A percentile compares a stretch with the other conserved stretches of the same genome.
phyloP scores from a whole-genome alignment of 345 rosid species.

The Salix dunnii region DNA sequence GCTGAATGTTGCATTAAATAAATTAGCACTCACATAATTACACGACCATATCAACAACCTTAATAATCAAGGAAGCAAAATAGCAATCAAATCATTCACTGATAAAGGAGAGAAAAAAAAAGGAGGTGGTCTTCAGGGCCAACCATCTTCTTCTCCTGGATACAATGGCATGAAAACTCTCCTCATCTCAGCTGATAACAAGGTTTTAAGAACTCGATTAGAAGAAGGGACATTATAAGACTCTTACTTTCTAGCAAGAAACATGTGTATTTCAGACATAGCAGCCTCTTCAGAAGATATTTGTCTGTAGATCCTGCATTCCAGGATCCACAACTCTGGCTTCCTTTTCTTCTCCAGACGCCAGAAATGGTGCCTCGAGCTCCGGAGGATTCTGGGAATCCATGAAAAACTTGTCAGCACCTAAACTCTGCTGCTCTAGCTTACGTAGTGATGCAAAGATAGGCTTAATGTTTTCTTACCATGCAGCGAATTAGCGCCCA shows the following conservation, averaged over 20 bases:
- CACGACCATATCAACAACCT: too few species aligned
- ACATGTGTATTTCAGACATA: neutral
- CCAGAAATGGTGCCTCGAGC: conserved; percentile 61
- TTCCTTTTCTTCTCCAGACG: conserved; percentile 40
- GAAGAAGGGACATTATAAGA: neutral
- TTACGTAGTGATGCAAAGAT: too few species aligned
- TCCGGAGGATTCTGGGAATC: conserved; percentile 64
- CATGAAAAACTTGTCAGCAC: neutral
- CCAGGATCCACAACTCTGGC: conserved; percentile 52
- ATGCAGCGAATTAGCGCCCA: conserved; percentile 91
- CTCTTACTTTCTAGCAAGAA: neutral
- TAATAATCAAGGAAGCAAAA: too few species aligned
- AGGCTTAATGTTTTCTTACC: conserved; percentile 37
- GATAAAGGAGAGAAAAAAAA: too few species aligned
- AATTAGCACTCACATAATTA: too few species aligned
- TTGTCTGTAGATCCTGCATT: conserved; percentile 65
- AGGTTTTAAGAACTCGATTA: neutral
- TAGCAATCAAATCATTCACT: too few species aligned
- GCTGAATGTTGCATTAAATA: too few species aligned
- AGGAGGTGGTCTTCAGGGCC: neutral
- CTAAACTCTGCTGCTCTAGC: neutral
- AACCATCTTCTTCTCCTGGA: neutral
- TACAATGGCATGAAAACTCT: neutral
- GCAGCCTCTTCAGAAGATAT: conserved; percentile 51
- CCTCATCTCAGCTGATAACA: neutral